These are phyloP conservation scores for Pythium folliculosum DNA, from an alignment of 352 stramenopile species.

Conservation along the genomic window DNA sequence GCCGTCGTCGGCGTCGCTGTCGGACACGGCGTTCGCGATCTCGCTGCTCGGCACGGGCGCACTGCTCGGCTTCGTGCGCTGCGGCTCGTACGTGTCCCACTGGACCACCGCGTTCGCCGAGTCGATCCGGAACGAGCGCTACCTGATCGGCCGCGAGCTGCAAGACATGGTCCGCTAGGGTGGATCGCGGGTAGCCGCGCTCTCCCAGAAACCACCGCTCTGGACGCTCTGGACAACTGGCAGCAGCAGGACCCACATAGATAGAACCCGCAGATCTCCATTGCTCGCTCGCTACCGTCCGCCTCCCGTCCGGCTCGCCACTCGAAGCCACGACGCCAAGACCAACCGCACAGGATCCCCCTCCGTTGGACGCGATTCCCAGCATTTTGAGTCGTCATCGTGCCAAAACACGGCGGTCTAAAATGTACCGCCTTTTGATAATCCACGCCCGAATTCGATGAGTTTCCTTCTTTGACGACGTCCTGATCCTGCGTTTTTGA, in stretches of 20 bases:
- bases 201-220: no score
- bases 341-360: no score
- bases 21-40: slow-evolving; percentile 61
- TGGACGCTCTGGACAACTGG: no score
- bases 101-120: slow-evolving; percentile 79
- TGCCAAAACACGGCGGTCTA: slow-evolving; percentile 12
- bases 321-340: no score
- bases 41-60: slow-evolving; percentile 33
- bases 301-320: no score
- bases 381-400: slow-evolving; percentile 19
- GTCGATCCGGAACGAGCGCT: slow-evolving; percentile 87
- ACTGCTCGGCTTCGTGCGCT: slow-evolving; percentile 7
- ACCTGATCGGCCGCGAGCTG: slow-evolving; percentile 83
- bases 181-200: no score
- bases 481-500: no score
- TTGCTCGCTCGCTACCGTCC: no score
- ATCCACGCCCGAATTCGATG: slow-evolving; percentile 24
- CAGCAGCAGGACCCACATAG: no score
- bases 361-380: neutral
- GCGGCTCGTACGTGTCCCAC: slow-evolving; percentile 39
- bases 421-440: slow-evolving; percentile 20
- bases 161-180: slow-evolving; percentile 79
- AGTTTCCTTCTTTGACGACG: slow-evolving; percentile 14
- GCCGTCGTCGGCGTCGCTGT: slow-evolving; percentile 37
- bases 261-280: no score